Conservation (phyloP, 768 basidiomycete genomes). For the Hypsizygus marmoreus region DNA sequence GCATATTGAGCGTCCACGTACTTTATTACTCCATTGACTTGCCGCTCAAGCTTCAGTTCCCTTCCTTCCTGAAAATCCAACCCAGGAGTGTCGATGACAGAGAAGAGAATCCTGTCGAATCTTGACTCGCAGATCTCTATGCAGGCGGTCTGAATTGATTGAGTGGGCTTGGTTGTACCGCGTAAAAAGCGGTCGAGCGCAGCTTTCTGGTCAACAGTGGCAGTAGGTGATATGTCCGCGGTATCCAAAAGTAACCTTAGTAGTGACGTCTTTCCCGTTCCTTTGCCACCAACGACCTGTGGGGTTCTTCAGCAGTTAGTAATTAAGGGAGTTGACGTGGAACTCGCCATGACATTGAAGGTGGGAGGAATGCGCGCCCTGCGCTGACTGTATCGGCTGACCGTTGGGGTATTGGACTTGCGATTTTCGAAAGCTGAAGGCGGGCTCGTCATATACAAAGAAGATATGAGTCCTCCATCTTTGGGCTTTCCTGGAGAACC, state of each 20-base stretch:
- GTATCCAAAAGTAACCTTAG: constrained; percentile 81
- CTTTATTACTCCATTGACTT: constrained; percentile 72
- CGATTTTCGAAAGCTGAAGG: constrained; percentile 66
- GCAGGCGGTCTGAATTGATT: constrained; percentile 64
- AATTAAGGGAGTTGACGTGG: neutral
- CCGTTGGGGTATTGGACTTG: constrained; percentile 41
- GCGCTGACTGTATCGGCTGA: constrained; percentile 60
- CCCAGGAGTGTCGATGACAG: constrained; percentile 86
- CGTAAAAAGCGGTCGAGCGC: constrained; percentile 67
- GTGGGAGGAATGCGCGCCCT: constrained; percentile 69
- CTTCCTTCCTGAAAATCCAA: constrained; percentile 73
- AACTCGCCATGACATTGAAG: constrained; percentile 81
- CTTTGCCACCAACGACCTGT: constrained; percentile 78
- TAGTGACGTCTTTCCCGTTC: constrained; percentile 85
- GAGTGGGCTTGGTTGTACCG: constrained; percentile 60
- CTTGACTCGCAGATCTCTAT: constrained; percentile 85
- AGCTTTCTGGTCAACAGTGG: constrained; percentile 72
- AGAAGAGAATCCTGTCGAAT: constrained; percentile 76
- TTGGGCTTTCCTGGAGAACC: constrained; percentile 45
- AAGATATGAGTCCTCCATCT: constrained; percentile 59
- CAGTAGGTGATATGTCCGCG: constrained; percentile 75
- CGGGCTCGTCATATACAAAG: constrained; percentile 65
- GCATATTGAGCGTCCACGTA: constrained; percentile 82
- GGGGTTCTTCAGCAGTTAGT: constrained; percentile 18
- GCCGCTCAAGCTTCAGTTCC: constrained; percentile 78